These are phyloP conservation scores for Salix caprea DNA, from an alignment of 345 rosid genomes.

Conservation along the genomic window DNA sequence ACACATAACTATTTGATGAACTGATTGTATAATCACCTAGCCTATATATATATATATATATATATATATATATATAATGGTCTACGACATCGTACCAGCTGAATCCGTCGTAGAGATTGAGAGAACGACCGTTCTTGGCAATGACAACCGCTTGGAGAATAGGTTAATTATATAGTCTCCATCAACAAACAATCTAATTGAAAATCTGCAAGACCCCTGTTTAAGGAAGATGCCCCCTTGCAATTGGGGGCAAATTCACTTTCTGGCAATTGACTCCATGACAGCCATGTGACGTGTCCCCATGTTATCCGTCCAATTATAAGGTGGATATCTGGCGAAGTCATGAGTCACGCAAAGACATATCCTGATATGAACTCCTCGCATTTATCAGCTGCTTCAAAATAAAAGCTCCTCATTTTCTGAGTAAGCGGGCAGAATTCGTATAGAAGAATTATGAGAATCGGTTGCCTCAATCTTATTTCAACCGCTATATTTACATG, in stretches of 20 bases:
- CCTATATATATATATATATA: not conserved
- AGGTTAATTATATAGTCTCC: not conserved
- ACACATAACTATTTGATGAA: no score
- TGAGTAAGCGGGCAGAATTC: not conserved
- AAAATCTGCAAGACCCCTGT: not conserved
- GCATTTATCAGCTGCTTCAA: no score
- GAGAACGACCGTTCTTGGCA: no score
- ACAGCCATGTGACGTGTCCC: slow-evolving; percentile 8
- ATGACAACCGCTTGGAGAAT: not conserved
- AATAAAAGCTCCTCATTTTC: not conserved
- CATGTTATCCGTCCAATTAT: not conserved
- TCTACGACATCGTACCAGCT: no score
- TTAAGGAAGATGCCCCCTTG: not conserved
- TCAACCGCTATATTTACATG: no score
- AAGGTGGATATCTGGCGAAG: not conserved
- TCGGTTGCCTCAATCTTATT: no score
- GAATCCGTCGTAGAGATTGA: no score
- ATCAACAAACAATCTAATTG: not conserved
- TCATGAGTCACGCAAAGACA: slow-evolving; percentile 7
- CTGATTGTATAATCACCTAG: not conserved
- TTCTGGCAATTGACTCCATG: not conserved
- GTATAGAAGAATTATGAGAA: no score
- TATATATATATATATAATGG: no score
- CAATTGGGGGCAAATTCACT: not conserved
- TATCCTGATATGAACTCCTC: not conserved